Conservation (phyloP, 805 yeast genomes). For the Starmerella vaccinii region DNA sequence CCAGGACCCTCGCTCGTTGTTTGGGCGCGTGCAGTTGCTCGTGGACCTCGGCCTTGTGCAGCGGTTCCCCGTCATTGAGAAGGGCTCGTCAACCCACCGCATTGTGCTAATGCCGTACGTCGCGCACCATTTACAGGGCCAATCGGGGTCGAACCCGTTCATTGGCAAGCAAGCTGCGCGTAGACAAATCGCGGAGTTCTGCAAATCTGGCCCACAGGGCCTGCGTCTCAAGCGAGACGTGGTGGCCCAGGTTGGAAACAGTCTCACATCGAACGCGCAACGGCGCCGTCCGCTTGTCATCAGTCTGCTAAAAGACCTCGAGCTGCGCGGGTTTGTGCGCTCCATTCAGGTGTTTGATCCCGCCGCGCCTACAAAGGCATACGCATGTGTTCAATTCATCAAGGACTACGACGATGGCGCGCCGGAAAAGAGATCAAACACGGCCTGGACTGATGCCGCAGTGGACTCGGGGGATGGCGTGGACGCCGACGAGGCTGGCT, state of each 20-base stretch:
- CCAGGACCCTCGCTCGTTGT: slow-evolving; percentile 36
- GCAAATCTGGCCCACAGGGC: slow-evolving; percentile 29
- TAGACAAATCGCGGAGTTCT: slow-evolving; percentile 25
- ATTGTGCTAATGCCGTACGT: slow-evolving; percentile 22
- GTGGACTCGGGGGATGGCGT: slow-evolving; percentile 16
- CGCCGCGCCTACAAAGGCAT: slow-evolving; percentile 27
- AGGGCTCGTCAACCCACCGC: slow-evolving; percentile 30
- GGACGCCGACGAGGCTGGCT: slow-evolving; percentile 28
- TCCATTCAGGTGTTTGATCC: slow-evolving; percentile 31
- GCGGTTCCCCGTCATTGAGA: slow-evolving; percentile 29
- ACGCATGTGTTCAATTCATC: slow-evolving; percentile 31
- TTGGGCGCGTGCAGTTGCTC: slow-evolving; percentile 30
- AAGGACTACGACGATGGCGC: slow-evolving; percentile 8
- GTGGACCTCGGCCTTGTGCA: slow-evolving; percentile 31
- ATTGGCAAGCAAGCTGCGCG: slow-evolving; percentile 22
- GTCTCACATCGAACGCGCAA: slow-evolving; percentile 25
- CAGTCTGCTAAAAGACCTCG: slow-evolving; percentile 25
- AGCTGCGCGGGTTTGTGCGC: slow-evolving; percentile 26
- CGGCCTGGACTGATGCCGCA: neutral
- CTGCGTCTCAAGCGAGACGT: slow-evolving; percentile 31
- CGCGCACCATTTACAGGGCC: neutral
- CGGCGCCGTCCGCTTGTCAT: slow-evolving; percentile 23
- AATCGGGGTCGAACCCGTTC: neutral
- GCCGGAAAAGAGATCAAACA: neutral
- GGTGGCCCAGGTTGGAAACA: slow-evolving; percentile 33